A percentile compares a stretch with the other conserved stretches of the same genome.
Conservation (phyloP, 2,329 filamentous ascomycete genomes). For the Exophiala dermatitidis region DNA sequence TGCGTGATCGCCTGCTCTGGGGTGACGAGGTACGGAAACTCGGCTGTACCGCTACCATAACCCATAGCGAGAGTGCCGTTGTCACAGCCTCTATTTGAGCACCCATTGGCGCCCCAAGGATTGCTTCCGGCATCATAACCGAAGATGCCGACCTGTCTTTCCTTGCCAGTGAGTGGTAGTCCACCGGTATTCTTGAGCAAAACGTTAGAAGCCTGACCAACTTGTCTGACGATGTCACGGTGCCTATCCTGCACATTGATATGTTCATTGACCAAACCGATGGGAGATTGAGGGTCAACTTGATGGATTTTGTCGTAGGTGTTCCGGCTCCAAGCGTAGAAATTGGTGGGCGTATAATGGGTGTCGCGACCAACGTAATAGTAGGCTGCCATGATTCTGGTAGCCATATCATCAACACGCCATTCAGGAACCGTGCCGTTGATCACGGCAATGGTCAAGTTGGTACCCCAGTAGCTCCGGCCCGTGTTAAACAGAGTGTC, state of each 20-base stretch:
- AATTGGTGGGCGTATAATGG: slow-evolving; percentile 59
- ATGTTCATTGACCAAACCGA: slow-evolving; percentile 59
- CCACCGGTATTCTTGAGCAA: slow-evolving; percentile 76
- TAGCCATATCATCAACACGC: slow-evolving; percentile 85
- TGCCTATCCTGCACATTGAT: slow-evolving; percentile 79
- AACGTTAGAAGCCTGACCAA: slow-evolving; percentile 74
- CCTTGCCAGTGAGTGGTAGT: slow-evolving; percentile 67
- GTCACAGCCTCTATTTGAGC: slow-evolving; percentile 58
- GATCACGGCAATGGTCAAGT: slow-evolving; percentile 77
- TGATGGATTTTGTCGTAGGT: slow-evolving; percentile 64
- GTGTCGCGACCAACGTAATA: slow-evolving; percentile 53
- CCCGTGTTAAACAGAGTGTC: slow-evolving; percentile 71
- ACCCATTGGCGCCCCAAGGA: slow-evolving; percentile 69
- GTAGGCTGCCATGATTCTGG: slow-evolving; percentile 65
- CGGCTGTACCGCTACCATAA: slow-evolving; percentile 54
- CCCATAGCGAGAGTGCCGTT: slow-evolving; percentile 57
- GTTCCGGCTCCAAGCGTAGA: slow-evolving; percentile 69
- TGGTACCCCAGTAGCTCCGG: slow-evolving; percentile 71
- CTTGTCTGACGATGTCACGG: slow-evolving; percentile 62
- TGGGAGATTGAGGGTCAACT: slow-evolving; percentile 34
- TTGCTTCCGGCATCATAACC: slow-evolving; percentile 78
- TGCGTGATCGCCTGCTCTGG: slow-evolving; percentile 60
- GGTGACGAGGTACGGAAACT: slow-evolving; percentile 58
- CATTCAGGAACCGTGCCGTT: slow-evolving; percentile 86
- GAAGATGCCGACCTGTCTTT: slow-evolving; percentile 67